Conservation (phyloP, 257 asterid species). For the Verbena officinalis region DNA sequence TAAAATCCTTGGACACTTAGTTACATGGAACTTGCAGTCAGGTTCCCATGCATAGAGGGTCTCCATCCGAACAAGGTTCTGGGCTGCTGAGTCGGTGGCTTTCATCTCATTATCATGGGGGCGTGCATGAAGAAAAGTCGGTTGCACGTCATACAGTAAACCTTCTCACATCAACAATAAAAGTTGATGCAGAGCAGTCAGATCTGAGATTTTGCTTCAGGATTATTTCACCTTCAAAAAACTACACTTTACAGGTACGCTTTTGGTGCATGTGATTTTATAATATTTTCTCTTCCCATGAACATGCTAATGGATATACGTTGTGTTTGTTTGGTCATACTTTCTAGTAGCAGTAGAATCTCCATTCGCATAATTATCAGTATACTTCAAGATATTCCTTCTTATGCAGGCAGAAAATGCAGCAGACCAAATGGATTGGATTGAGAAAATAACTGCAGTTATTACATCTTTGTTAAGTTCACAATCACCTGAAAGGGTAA, state of each 20-base stretch:
- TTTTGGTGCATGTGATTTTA: too few species aligned
- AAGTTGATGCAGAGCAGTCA: conserved; percentile 73
- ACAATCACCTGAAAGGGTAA: conserved; percentile 77
- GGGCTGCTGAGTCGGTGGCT: conserved; percentile 89
- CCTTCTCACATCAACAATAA: conserved; percentile 81
- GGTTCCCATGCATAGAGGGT: conserved; percentile 42
- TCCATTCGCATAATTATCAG: conserved; percentile 10
- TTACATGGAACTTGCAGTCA: conserved; percentile 62
- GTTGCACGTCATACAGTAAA: conserved; percentile 81
- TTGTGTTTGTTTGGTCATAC: neutral
- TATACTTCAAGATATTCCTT: conserved; percentile 25
- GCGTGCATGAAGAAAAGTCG: conserved; percentile 72
- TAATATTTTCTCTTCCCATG: conserved; percentile 10
- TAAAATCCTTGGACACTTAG: conserved; percentile 33
- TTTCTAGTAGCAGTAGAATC: conserved; percentile 9
- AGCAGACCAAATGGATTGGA: conserved; percentile 84
- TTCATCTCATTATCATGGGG: conserved; percentile 90
- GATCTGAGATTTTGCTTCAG: conserved; percentile 91
- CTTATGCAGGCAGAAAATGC: conserved; percentile 76
- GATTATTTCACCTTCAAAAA: conserved; percentile 80
- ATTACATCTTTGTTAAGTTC: conserved; percentile 75
- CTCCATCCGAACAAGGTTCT: conserved; percentile 67
- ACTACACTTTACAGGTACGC: conserved; percentile 79
- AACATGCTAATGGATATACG: conserved; percentile 16
- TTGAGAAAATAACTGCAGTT: conserved; percentile 84